Evolutionary conservation across 495 filamentous ascomycete species (phyloP), one percentile per base, ranked within the genome.

Genomic region (Rhizodiscina lignyota): DNA sequence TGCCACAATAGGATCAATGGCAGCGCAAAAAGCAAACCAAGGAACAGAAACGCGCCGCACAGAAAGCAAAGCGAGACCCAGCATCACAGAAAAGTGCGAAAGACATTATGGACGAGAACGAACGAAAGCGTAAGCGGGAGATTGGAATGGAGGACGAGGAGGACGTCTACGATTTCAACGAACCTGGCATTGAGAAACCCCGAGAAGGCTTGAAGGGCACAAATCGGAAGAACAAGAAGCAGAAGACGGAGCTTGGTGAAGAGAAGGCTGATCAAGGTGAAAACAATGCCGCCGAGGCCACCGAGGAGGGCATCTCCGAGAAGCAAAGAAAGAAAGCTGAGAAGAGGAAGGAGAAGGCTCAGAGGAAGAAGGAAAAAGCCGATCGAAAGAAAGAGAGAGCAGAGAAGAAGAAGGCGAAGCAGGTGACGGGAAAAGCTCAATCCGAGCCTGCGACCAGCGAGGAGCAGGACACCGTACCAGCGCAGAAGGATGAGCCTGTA

Each of bases 11-110:
- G 48, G 54, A 54, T 30, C 55, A 60, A 50, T 59, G 55, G 55
- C 45, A 45, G 28, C 51, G 51, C 35, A 58, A 55, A 40, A 60
- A 60, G 47, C 64, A 66, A 58, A 59, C 57, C 27, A 49, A 49
- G 41, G 48, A 55, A 27, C 30, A 49, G 41, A 33, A 34, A 35
- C 38, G 42, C 32, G 44, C 46, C 38, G 52, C 54, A 66, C 54
- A 57, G 37, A 49, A 48, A 35, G 83, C 81, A 26, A 93, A 91
- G 57, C 68, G 94, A 11, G 79, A 92, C 37, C 84, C 85, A 0
- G 48, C 39, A 5, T 47, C 48, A n/a, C 44, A 55, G 30, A 57
- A 55, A 46, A 55, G 51, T 20, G 82, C 86, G 37, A 74, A 87
- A 54, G 84, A 93, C 47, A 69, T 91, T 28, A 49, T 55, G 45